Conservation (phyloP, 371 early-diverging fungal genomes). For the Mortierella polycephala region DNA sequence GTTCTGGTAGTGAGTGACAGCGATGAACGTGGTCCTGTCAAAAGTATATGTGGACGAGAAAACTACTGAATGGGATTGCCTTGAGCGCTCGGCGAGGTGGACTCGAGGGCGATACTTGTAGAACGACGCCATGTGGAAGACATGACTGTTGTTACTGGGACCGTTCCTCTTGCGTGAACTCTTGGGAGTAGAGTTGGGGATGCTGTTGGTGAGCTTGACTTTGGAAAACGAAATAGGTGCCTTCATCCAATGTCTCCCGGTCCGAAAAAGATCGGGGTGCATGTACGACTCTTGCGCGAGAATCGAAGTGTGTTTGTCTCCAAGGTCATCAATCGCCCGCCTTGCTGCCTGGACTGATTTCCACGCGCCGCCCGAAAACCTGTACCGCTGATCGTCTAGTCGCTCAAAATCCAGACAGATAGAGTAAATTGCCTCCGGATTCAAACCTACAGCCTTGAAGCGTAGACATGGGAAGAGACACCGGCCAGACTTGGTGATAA, state of each 20-base stretch:
- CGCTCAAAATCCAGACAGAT: slow-evolving; percentile 59
- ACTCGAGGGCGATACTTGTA: slow-evolving; percentile 61
- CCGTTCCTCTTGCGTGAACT: neutral
- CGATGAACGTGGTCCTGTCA: slow-evolving; percentile 58
- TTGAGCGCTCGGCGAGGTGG: slow-evolving; percentile 49
- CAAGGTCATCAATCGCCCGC: neutral
- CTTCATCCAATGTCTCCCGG: slow-evolving; percentile 55
- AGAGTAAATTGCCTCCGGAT: slow-evolving; percentile 52
- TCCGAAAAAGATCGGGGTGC: slow-evolving; percentile 50
- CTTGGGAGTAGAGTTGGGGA: neutral
- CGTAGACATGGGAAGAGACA: slow-evolving; percentile 63
- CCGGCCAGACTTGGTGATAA: slow-evolving; percentile 64
- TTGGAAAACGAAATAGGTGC: slow-evolving; percentile 55
- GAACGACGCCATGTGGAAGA: slow-evolving; percentile 58
- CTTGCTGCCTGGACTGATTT: neutral
- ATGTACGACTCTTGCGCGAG: slow-evolving; percentile 21
- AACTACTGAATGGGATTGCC: neutral
- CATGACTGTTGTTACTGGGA: neutral
- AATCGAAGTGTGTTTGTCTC: neutral
- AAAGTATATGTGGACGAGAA: slow-evolving; percentile 39
- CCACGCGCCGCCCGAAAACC: slow-evolving; percentile 57
- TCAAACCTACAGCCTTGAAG: slow-evolving; percentile 47
- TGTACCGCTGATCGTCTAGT: slow-evolving; percentile 36
- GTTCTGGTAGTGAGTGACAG: slow-evolving; percentile 71
- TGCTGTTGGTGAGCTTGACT: slow-evolving; percentile 60